Evolutionary conservation across 2,329 filamentous ascomycete genomes (phyloP).

Genomic region (Ophiostoma angusticollis): DNA sequence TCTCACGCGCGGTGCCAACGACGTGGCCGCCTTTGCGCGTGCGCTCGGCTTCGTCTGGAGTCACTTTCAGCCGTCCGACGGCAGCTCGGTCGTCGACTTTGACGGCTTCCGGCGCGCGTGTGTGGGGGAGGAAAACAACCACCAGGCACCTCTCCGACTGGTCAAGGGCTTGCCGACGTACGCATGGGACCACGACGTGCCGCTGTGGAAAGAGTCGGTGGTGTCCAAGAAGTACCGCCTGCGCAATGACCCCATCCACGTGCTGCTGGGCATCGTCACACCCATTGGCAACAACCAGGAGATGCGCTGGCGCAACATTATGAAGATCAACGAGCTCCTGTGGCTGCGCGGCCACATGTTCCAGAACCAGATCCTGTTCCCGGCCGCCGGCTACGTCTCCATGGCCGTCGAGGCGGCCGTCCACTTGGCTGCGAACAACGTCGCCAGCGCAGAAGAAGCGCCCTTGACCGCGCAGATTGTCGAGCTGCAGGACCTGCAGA

Average conservation of each 20-base stretch:
- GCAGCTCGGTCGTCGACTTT: slow-evolving; percentile 11
- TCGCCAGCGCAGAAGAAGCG: background rate
- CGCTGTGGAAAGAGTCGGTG: slow-evolving; percentile 14
- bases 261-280: slow-evolving; percentile 22
- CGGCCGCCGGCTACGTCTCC: slow-evolving; percentile 29
- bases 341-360: slow-evolving; percentile 37
- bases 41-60: slow-evolving; percentile 10
- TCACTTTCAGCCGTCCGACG: slow-evolving; percentile 4
- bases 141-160: slow-evolving; percentile 2
- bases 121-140: background rate
- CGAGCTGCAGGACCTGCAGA: slow-evolving; percentile 10
- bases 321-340: slow-evolving; percentile 25
- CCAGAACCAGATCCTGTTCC: slow-evolving; percentile 33
- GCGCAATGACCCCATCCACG: slow-evolving; percentile 18
- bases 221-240: slow-evolving; percentile 20
- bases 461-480: slow-evolving; percentile 2
- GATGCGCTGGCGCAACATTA: slow-evolving; percentile 26
- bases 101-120: slow-evolving; percentile 9
- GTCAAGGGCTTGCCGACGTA: slow-evolving; percentile 13
- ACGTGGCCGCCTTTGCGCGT: slow-evolving; percentile 6
- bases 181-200: slow-evolving; percentile 13
- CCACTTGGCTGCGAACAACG: slow-evolving; percentile 15
- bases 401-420: slow-evolving; percentile 25
- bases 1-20: slow-evolving; percentile 9
- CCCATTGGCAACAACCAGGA: slow-evolving; percentile 23